phyloP scores from a whole-genome alignment of 495 filamentous ascomycete genomes.

The Extremus antarcticus region DNA sequence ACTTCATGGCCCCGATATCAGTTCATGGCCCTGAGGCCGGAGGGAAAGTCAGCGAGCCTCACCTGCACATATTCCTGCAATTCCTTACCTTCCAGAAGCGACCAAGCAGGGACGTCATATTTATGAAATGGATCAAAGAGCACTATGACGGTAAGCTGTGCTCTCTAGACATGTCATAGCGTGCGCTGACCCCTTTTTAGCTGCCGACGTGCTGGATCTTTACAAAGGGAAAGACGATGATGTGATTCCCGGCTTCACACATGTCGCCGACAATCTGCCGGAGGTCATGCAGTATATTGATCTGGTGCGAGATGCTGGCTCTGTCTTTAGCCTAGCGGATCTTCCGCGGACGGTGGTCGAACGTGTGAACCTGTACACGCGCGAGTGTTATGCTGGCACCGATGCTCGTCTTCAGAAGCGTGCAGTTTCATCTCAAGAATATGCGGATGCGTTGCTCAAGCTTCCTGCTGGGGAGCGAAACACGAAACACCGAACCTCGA shows the following conservation, averaged over 20 bases:
- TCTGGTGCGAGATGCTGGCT: neutral
- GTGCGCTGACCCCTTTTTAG: too few relatives aligned
- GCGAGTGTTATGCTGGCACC: too few relatives aligned
- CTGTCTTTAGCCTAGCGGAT: neutral
- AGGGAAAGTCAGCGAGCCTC: neutral
- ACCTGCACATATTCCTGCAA: constrained; percentile 6
- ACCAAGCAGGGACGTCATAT: neutral
- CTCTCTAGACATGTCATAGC: too few relatives aligned
- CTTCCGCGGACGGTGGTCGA: neutral
- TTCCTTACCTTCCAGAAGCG: neutral
- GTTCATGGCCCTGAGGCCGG: neutral
- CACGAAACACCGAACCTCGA: too few relatives aligned
- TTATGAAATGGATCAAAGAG: neutral
- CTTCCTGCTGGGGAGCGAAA: too few relatives aligned
- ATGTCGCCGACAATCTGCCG: constrained; percentile 6
- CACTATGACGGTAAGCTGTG: constrained; percentile 2
- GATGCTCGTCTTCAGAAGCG: too few relatives aligned
- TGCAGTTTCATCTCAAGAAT: too few relatives aligned
- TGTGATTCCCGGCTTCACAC: neutral
- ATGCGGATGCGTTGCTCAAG: too few relatives aligned
- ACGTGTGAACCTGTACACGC: too few relatives aligned
- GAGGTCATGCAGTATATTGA: constrained; percentile 2
- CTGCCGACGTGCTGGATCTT: neutral
- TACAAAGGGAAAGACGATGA: neutral
- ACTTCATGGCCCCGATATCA: neutral